A percentile compares a stretch with the other conserved stretches of the same genome.
Conservation (phyloP, 176 grass and related monocot species). For the Raddia distichophylla region DNA sequence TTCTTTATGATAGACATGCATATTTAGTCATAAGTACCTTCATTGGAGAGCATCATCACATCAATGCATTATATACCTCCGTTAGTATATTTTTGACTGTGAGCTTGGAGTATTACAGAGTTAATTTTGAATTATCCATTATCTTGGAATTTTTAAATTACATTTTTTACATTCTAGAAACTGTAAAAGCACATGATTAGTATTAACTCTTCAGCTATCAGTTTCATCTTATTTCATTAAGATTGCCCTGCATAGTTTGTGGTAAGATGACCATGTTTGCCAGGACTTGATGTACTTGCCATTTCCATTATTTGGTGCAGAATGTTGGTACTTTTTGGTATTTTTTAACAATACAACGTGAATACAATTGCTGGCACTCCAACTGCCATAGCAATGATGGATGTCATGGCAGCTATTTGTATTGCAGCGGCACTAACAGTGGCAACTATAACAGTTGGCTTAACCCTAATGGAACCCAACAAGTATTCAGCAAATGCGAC, state of each 20-base stretch:
- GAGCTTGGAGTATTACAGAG: not conserved
- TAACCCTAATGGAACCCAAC: not conserved
- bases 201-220: not conserved
- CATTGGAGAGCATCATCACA: not conserved
- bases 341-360: slow-evolving; percentile 62
- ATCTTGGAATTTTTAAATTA: not conserved
- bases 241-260: not conserved
- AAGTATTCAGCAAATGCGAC: slow-evolving; percentile 40
- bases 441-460: slow-evolving; percentile 49
- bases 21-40: slow-evolving; percentile 14
- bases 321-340: slow-evolving; percentile 97
- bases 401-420: slow-evolving; percentile 60
- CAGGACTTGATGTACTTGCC: slow-evolving; percentile 10
- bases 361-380: slow-evolving; percentile 70
- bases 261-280: not conserved
- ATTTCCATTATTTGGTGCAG: slow-evolving; percentile 46
- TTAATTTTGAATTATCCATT: not conserved
- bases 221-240: not conserved
- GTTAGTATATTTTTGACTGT: not conserved
- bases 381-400: slow-evolving; percentile 25
- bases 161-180: not conserved
- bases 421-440: slow-evolving; percentile 48
- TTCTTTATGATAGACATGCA: slow-evolving; percentile 6
- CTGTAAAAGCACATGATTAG: not conserved
- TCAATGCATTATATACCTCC: not conserved